Conservation (phyloP, 2,329 filamentous ascomycete species). For the Aspergillus hortae region DNA sequence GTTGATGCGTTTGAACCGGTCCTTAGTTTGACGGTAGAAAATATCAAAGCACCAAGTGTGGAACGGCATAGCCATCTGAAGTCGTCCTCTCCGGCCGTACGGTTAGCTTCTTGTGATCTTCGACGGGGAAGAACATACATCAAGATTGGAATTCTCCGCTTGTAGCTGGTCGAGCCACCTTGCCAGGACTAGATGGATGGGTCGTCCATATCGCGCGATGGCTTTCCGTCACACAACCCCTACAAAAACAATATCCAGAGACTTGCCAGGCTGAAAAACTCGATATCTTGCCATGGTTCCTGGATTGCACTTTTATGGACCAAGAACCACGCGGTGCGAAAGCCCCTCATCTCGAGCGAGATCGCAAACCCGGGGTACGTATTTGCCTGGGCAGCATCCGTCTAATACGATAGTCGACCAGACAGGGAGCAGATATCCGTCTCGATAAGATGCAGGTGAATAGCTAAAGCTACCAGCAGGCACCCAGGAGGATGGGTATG, state of each 20-base stretch:
- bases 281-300: background rate
- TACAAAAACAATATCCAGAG: conserved; percentile 11
- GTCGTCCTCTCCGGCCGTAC: background rate
- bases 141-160: conserved; percentile 6
- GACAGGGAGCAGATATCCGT: background rate
- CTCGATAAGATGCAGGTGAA: background rate
- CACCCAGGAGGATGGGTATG: background rate
- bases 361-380: conserved; percentile 10
- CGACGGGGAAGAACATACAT: conserved; percentile 2
- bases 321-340: conserved; percentile 14
- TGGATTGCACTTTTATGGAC: conserved; percentile 2
- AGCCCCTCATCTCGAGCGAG: conserved; percentile 12
- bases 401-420: background rate
- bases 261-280: conserved; percentile 8
- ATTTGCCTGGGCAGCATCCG: background rate
- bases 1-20: conserved; percentile 9
- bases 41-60: conserved; percentile 21
- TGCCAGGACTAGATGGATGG: conserved; percentile 2
- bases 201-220: conserved; percentile 5
- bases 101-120: background rate
- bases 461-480: background rate
- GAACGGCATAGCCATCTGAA: conserved; percentile 12
- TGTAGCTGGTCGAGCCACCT: conserved; percentile 1
- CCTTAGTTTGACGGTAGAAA: conserved; percentile 14
- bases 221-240: conserved; percentile 11